phyloP scores from a whole-genome alignment of 2,329 filamentous ascomycete genomes.

The Remersonia thermophila region DNA sequence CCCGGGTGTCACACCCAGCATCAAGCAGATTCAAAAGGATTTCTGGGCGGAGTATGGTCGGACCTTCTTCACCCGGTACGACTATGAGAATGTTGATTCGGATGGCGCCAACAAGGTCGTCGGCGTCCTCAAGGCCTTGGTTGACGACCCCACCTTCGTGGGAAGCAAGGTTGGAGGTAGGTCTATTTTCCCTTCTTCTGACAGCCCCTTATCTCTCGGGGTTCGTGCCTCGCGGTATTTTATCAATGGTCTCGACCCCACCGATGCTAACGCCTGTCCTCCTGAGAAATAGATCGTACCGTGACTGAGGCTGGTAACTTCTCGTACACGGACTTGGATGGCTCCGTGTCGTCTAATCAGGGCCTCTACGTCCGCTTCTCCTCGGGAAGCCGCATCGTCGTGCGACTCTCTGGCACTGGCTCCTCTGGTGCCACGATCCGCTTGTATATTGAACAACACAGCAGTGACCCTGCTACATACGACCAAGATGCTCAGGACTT shows the following conservation, averaged over 20 bases:
- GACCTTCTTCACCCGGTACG: constrained; percentile 98
- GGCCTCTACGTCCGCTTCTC: constrained; percentile 91
- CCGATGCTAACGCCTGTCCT: too few relatives aligned
- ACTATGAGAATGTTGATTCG: constrained; percentile 90
- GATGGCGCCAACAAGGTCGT: constrained; percentile 87
- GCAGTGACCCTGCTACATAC: constrained; percentile 66
- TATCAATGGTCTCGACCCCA: too few relatives aligned
- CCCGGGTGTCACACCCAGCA: constrained; percentile 71
- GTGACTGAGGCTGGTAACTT: constrained; percentile 90
- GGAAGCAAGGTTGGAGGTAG: constrained; percentile 67
- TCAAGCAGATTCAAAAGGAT: constrained; percentile 89
- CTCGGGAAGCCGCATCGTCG: constrained; percentile 87
- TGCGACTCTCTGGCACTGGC: constrained; percentile 87
- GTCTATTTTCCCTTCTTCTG: constrained; percentile 8
- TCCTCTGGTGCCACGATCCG: constrained; percentile 93
- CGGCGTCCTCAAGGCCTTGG: constrained; percentile 64
- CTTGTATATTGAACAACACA: constrained; percentile 94
- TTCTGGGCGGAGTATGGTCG: constrained; percentile 96
- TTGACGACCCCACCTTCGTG: constrained; percentile 62
- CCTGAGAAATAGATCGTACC: constrained; percentile 60
- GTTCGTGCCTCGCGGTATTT: too few relatives aligned
- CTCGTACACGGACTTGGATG: constrained; percentile 96
- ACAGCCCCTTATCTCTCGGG: background rate
- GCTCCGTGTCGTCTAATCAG: constrained; percentile 89
- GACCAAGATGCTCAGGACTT: constrained; percentile 82